Percentiles rank a stretch among this genome's conserved stretches.
Conservation (phyloP, 2,329 filamentous ascomycete genomes). For the Xylariaceae sp. region DNA sequence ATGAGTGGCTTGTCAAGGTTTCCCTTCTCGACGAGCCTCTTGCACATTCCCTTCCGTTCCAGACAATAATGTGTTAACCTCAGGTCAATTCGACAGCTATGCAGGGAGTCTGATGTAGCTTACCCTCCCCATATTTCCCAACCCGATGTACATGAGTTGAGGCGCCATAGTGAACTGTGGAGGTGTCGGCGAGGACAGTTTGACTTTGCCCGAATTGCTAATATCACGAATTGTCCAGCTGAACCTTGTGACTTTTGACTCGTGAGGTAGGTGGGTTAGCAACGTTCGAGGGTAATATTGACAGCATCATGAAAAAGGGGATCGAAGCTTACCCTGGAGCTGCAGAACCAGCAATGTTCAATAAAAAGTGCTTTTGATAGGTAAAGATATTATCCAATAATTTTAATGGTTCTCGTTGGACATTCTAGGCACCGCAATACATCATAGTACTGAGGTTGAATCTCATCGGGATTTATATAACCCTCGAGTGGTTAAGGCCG, state of each 20-base stretch:
- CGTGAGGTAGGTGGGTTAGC: too few species aligned
- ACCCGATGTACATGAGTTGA: conserved; percentile 70
- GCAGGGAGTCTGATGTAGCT: conserved; percentile 26
- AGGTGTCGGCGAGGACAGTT: background rate
- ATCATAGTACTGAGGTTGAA: background rate
- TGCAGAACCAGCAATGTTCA: too few species aligned
- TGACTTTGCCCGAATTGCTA: background rate
- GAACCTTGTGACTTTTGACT: too few species aligned
- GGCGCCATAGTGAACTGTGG: conserved; percentile 41
- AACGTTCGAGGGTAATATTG: background rate
- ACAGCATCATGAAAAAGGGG: too few species aligned
- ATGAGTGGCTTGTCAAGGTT: conserved; percentile 65
- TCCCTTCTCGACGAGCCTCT: conserved; percentile 76
- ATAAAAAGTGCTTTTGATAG: too few species aligned
- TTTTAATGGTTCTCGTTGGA: too few species aligned
- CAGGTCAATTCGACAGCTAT: too few species aligned
- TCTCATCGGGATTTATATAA: conserved; percentile 9
- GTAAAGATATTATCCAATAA: too few species aligned
- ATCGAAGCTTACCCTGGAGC: too few species aligned
- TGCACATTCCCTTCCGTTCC: conserved; percentile 68
- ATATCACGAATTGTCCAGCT: too few species aligned
- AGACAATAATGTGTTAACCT: background rate
- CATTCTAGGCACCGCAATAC: too few species aligned
- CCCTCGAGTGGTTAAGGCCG: conserved; percentile 1
- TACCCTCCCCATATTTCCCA: conserved; percentile 84